A percentile compares a stretch with the other conserved stretches of the same genome.
Conservation (phyloP, 2,329 filamentous ascomycete genomes). For the Colletotrichum sp. region DNA sequence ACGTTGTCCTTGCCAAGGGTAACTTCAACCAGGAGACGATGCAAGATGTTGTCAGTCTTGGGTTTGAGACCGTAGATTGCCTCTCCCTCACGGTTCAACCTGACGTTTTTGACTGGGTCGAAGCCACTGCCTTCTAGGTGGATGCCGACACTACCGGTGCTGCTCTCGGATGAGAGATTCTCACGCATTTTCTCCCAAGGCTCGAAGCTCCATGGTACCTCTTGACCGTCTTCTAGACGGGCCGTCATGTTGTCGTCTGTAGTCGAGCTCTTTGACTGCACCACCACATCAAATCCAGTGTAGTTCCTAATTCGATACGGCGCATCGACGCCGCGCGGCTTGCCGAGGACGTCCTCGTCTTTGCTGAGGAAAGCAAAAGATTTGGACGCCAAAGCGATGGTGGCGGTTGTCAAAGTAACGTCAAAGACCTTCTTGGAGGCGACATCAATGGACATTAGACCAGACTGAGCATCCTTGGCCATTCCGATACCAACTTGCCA, state of each 20-base stretch:
- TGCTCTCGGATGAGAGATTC: conserved; percentile 83
- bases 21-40: conserved; percentile 91
- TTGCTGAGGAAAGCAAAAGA: conserved; percentile 88
- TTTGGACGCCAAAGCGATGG: conserved; percentile 91
- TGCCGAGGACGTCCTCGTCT: conserved; percentile 90
- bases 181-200: conserved; percentile 97
- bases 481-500: conserved; percentile 95
- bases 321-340: conserved; percentile 88
- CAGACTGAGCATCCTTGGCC: conserved; percentile 75
- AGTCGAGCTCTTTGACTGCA: conserved; percentile 76
- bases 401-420: conserved; percentile 89
- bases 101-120: conserved; percentile 85
- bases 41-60: conserved; percentile 82
- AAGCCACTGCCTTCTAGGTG: conserved; percentile 93
- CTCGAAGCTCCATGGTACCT: conserved; percentile 95
- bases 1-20: conserved; percentile 92
- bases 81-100: conserved; percentile 93
- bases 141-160: conserved; percentile 79
- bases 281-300: conserved; percentile 87
- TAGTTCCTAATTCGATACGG: conserved; percentile 95
- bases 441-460: conserved; percentile 81
- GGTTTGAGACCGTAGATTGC: conserved; percentile 88
- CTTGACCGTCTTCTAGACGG: conserved; percentile 85
- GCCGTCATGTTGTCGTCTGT: conserved; percentile 75
- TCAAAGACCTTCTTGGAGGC: conserved; percentile 91